Evolutionary conservation across 768 basidiomycete genomes (phyloP), one percentile per base, ranked within the genome.

Genomic region (Boletus sp.): DNA sequence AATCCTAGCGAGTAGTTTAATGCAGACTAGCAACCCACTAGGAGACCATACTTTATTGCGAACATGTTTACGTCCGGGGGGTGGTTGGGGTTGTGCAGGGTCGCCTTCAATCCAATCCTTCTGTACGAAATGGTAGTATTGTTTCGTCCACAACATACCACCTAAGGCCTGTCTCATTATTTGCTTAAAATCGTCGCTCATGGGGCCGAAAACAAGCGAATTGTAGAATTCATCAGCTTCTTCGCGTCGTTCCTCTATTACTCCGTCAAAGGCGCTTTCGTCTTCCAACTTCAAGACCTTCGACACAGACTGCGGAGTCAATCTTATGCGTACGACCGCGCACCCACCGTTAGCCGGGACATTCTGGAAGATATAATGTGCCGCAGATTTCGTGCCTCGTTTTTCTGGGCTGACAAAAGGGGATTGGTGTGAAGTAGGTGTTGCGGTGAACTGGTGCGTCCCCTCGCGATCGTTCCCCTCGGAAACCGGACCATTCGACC

Each of bases 141-240:
- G 97, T 75, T 98, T 99, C 43, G 91, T 93, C 96, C 97, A 98
- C 49, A 99, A 74, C 97, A 99, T 98, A 11, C 97, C 97, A 21
- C 85, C 85, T 46, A 99, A 74, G 21, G 95, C 97, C 73, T 98
- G 97, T 57, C 97, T 79, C 92, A 92, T 97, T 61, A 99, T 89
- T 70, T 96, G 95, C 69, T 85, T 87, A 63, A 98, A 74, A 73
- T 99, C 97, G 54, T 97, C 93, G 64, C 83, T 90, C 66, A 96
- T 86, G 14, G 90, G 84, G 4, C 93, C 93, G 59, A 85, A 79
- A 38, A 85, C 84, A 50, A 98, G 79, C 5, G 82, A 78, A 38
- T 79, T 77, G 71, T 98, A 99, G 68, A 99, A 99, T 72, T 99
- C 97, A 68, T 98, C 93, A 7, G 94, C 93, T 69, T 99, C 97